Evolutionary conservation across 176 grass and related monocot species (phyloP).

Genomic region (Oryza officinalis): DNA sequence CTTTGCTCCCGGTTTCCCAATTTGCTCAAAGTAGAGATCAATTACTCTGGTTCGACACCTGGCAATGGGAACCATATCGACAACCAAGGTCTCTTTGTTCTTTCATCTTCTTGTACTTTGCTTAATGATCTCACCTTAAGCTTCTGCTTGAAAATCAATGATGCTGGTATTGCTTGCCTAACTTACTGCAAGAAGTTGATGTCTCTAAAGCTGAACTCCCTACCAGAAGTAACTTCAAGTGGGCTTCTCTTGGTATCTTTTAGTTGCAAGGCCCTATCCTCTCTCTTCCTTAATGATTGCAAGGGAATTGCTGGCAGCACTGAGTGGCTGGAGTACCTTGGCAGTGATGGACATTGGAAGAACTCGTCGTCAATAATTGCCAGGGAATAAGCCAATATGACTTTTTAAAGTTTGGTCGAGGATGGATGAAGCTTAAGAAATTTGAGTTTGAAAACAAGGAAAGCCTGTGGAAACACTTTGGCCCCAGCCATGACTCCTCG

Average conservation of each 20-base stretch:
- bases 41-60: too few relatives aligned
- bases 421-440: constrained; percentile 36
- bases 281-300: constrained; percentile 45
- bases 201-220: constrained; percentile 45
- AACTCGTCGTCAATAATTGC: constrained; percentile 39
- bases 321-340: constrained; percentile 55
- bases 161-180: constrained; percentile 42
- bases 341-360: constrained; percentile 41
- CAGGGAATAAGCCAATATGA: constrained; percentile 32
- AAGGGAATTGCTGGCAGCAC: constrained; percentile 27
- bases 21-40: too few relatives aligned
- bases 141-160: constrained; percentile 7
- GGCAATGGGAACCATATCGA: too few relatives aligned
- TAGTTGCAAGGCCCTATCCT: constrained; percentile 51
- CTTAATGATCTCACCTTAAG: constrained; percentile 44
- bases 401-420: constrained; percentile 30
- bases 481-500: neutral
- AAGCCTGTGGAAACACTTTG: neutral
- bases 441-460: constrained; percentile 43
- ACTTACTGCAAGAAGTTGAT: constrained; percentile 44
- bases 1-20: too few relatives aligned
- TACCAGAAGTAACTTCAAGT: neutral
- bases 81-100: too few relatives aligned
- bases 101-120: neutral
- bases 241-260: constrained; percentile 48